Evolutionary conservation across 768 basidiomycete species (phyloP).

Genomic region (Hericium rajendrae): DNA sequence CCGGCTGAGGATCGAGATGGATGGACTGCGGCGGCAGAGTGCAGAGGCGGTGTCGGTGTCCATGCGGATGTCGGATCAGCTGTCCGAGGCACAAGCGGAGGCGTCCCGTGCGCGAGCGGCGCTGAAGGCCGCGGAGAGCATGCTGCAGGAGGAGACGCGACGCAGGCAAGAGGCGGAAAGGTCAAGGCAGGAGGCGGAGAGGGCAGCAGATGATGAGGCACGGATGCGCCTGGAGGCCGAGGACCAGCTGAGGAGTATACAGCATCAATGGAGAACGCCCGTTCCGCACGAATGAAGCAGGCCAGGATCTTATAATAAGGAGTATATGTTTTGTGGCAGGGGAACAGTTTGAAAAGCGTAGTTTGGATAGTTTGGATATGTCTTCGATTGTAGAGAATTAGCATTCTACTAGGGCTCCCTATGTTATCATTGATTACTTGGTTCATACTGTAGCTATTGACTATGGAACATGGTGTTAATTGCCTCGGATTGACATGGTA

Average conservation of each 20-base stretch:
- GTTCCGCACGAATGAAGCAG: too few relatives aligned
- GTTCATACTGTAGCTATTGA: neutral
- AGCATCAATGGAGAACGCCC: slow-evolving; percentile 14
- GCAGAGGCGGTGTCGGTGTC: slow-evolving; percentile 60
- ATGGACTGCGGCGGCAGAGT: slow-evolving; percentile 52
- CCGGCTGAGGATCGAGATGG: slow-evolving; percentile 57
- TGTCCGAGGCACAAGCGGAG: slow-evolving; percentile 58
- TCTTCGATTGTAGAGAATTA: neutral
- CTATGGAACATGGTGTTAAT: neutral
- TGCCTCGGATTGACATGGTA: neutral
- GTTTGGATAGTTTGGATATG: too few relatives aligned
- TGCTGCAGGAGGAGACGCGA: slow-evolving; percentile 51
- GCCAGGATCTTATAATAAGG: too few relatives aligned
- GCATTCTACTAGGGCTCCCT: neutral
- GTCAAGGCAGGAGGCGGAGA: slow-evolving; percentile 25
- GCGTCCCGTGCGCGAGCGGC: slow-evolving; percentile 43
- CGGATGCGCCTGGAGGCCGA: slow-evolving; percentile 41
- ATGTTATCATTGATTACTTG: neutral
- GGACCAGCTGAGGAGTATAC: slow-evolving; percentile 32
- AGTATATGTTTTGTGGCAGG: too few relatives aligned
- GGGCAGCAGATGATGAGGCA: slow-evolving; percentile 38
- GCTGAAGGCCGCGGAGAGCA: slow-evolving; percentile 43
- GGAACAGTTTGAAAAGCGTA: too few relatives aligned
- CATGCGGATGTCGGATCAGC: slow-evolving; percentile 56
- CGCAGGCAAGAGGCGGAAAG: slow-evolving; percentile 52